Conservation (phyloP, 305 asterid species). For the Plantago lanceolata region DNA sequence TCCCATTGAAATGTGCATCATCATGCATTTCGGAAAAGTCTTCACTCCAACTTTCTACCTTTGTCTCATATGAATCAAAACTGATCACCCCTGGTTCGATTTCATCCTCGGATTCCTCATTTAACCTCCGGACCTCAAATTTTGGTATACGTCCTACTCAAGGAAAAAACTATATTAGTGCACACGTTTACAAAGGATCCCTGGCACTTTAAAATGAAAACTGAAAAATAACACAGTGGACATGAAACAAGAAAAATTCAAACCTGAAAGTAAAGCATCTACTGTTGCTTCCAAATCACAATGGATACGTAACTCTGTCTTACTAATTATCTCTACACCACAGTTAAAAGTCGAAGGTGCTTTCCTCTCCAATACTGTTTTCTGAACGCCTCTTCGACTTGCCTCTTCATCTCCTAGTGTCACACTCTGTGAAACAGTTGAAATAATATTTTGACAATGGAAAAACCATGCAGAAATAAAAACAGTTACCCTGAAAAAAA, state of each 20-base stretch:
- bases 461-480: no score
- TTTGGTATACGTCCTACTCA: constrained; percentile 66
- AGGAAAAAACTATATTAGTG: constrained; percentile 24
- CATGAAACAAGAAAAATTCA: constrained; percentile 18
- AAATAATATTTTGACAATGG: no score
- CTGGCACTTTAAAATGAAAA: constrained; percentile 18
- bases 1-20: constrained; percentile 23
- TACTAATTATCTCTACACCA: constrained; percentile 92
- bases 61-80: constrained; percentile 36
- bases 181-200: constrained; percentile 20
- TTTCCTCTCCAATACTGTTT: constrained; percentile 88
- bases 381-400: constrained; percentile 87
- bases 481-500: no score
- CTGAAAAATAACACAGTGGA: constrained; percentile 6
- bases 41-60: constrained; percentile 32
- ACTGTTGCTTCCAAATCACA: constrained; percentile 80
- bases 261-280: constrained; percentile 86
- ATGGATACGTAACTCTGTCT: constrained; percentile 70
- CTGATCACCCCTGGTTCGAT: constrained; percentile 24
- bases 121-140: constrained; percentile 68
- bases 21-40: constrained; percentile 30
- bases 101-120: constrained; percentile 41
- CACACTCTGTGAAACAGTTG: constrained; percentile 75
- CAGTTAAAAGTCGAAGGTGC: constrained; percentile 89
- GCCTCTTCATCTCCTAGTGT: constrained; percentile 99